Evolutionary conservation across 345 rosid genomes (phyloP).

Genomic region (Atalantia buxifolia): DNA sequence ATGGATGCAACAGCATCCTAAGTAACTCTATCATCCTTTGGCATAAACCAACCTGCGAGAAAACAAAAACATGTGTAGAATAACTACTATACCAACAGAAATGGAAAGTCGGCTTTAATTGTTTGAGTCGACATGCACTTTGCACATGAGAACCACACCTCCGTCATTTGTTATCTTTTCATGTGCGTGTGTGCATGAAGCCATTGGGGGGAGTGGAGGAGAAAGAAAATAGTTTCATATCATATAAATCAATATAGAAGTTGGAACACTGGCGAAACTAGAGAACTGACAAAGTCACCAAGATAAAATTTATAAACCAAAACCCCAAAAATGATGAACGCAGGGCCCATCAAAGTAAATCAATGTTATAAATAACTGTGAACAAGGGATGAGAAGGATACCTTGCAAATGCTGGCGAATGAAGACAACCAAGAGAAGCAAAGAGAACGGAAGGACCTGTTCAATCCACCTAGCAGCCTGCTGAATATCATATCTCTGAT

Average conservation of each 20-base stretch:
- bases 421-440: conserved; percentile 95
- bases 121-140: neutral
- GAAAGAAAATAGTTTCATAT: neutral
- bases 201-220: neutral
- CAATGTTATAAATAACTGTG: neutral
- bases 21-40: neutral
- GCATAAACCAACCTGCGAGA: neutral
- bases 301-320: neutral
- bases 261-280: neutral
- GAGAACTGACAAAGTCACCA: neutral
- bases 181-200: neutral
- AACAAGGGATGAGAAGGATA: conserved; percentile 16
- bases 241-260: neutral
- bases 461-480: conserved; percentile 99
- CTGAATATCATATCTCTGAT: conserved; percentile 99
- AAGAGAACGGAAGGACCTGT: conserved; percentile 93
- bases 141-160: neutral
- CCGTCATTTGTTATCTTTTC: neutral
- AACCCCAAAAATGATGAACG: neutral
- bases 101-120: neutral
- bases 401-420: conserved; percentile 99
- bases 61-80: neutral
- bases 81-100: neutral
- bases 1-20: neutral
- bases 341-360: neutral